Percentiles rank a stretch among this genome's conserved stretches.
Conservation (phyloP, 352 stramenopile species). For the Phytophthora macrochlamydospora region DNA sequence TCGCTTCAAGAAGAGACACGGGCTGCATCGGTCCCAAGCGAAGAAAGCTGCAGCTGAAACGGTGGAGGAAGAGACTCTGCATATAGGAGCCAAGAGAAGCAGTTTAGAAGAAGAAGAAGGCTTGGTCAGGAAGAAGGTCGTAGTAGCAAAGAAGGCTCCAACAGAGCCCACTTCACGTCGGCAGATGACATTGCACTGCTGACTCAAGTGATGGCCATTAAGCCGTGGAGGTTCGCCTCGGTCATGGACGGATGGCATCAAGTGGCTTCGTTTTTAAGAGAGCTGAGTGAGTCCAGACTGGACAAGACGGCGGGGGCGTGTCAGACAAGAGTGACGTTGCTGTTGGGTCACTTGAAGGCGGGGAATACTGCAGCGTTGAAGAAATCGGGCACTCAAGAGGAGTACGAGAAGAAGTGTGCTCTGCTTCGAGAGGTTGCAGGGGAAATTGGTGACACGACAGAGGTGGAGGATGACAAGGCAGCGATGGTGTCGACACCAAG, state of each 20-base stretch:
- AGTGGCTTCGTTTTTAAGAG: slow-evolving; percentile 24
- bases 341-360: slow-evolving; percentile 35
- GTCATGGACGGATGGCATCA: slow-evolving; percentile 46
- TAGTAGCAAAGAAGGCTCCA: not conserved
- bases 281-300: slow-evolving; percentile 20
- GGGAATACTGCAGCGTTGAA: slow-evolving; percentile 35
- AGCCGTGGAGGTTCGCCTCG: slow-evolving; percentile 34
- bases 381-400: slow-evolving; percentile 33
- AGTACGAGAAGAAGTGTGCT: slow-evolving; percentile 34
- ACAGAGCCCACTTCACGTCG: slow-evolving; percentile 42
- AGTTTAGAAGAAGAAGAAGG: slow-evolving; percentile 3
- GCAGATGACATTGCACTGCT: slow-evolving; percentile 42
- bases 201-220: slow-evolving; percentile 28
- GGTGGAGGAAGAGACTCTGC: not conserved
- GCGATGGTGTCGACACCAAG: not conserved
- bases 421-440: slow-evolving; percentile 24
- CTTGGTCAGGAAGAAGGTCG: slow-evolving; percentile 4
- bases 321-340: slow-evolving; percentile 31
- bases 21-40: not conserved
- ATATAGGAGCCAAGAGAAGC: not conserved
- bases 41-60: slow-evolving; percentile 1
- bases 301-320: slow-evolving; percentile 45
- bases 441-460: not conserved
- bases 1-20: slow-evolving; percentile 25
- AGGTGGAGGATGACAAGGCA: not conserved